Evolutionary conservation across 1,139 yeast genomes (phyloP).

Genomic region (Kodamaea plutei): DNA sequence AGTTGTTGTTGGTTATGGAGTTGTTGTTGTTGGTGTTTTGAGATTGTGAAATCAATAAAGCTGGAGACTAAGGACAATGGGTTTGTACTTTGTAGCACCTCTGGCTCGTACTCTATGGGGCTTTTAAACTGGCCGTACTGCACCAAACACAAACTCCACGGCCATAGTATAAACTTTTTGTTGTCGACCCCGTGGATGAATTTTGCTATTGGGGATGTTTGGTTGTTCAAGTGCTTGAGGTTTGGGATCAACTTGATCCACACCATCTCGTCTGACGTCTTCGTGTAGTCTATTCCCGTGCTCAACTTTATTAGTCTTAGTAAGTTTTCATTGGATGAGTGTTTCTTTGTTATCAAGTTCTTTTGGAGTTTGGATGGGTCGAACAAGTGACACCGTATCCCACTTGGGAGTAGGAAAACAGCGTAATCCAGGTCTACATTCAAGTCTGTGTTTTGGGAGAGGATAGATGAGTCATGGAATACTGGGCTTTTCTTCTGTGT

Average conservation of each 20-base stretch:
- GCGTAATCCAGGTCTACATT: conserved; percentile 31
- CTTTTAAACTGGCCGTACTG: conserved; percentile 39
- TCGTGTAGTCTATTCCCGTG: conserved; percentile 43
- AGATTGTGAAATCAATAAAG: conserved; percentile 33
- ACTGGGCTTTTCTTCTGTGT: conserved; percentile 23
- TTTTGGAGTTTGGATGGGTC: conserved; percentile 48
- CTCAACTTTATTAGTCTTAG: conserved; percentile 47
- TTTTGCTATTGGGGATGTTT: conserved; percentile 59
- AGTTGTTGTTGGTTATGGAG: no score
- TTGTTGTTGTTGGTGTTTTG: conserved; percentile 16
- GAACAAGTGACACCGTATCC: conserved; percentile 60
- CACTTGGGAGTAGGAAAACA: conserved; percentile 70
- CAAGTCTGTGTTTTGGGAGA: conserved; percentile 4
- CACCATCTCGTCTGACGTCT: conserved; percentile 17
- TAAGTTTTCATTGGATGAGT: conserved; percentile 29
- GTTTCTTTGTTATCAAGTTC: conserved; percentile 26
- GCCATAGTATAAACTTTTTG: conserved; percentile 65
- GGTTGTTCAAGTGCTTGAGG: conserved; percentile 61
- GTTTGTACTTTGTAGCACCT: conserved; percentile 13
- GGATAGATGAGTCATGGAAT: conserved; percentile 29
- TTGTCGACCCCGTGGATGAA: conserved; percentile 51
- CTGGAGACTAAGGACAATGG: conserved; percentile 35
- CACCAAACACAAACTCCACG: conserved; percentile 57
- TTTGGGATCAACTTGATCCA: conserved; percentile 73
- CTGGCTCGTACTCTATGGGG: conserved; percentile 1